Percentiles rank a stretch among this genome's conserved stretches.
phyloP scores from a whole-genome alignment of 176 grass and related monocot species.

The Cymbopogon citratus region DNA sequence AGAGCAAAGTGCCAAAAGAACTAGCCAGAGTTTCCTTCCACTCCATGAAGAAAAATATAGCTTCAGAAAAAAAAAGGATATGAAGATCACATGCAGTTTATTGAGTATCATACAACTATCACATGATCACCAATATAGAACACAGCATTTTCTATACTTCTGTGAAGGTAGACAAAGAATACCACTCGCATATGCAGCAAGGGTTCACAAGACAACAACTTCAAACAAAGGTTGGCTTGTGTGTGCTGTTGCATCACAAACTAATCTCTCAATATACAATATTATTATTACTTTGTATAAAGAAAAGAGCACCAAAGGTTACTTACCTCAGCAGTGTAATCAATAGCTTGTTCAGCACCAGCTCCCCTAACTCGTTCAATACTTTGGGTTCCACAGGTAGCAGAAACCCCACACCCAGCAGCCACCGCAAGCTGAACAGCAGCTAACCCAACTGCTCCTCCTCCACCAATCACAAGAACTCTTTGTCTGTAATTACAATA shows the following conservation, averaged over 20 bases:
- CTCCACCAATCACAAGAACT: constrained; percentile 88
- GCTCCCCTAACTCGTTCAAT: constrained; percentile 53
- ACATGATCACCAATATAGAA: not conserved
- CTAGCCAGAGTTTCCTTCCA: not conserved
- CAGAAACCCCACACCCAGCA: constrained; percentile 64
- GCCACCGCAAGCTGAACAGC: constrained; percentile 79
- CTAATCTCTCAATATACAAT: not conserved
- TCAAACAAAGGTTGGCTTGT: not conserved
- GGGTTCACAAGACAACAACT: constrained; percentile 1
- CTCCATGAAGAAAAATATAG: constrained; percentile 8
- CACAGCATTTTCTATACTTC: not conserved
- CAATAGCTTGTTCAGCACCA: constrained; percentile 92
- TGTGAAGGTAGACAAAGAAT: constrained; percentile 5
- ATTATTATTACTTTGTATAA: not conserved
- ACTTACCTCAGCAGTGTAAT: constrained; percentile 80
- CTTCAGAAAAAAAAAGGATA: not conserved
- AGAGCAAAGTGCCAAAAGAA: not conserved
- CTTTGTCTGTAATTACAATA: constrained; percentile 58
- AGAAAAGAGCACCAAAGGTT: not conserved
- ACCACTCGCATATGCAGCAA: not conserved
- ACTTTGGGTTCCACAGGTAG: constrained; percentile 84
- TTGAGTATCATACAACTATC: not conserved
- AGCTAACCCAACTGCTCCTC: constrained; percentile 84
- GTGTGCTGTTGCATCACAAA: not conserved
- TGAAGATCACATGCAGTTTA: not conserved